Conservation (phyloP, 179 eudicot species). For the Gypsophila paniculata region DNA sequence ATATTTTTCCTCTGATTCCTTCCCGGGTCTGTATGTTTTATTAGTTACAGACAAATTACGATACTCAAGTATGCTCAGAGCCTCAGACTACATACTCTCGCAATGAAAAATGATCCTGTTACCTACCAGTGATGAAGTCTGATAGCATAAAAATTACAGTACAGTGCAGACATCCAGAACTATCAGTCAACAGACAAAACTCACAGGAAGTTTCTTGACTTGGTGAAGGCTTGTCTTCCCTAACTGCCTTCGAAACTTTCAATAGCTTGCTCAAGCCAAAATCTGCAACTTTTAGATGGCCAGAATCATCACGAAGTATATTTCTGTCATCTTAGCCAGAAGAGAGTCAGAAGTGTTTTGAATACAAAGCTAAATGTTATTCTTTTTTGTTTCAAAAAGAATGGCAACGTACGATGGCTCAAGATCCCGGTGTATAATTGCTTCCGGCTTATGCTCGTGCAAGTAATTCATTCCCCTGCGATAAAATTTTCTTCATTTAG, state of each 20-base stretch:
- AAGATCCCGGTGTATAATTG: slow-evolving; percentile 46
- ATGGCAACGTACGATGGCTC: slow-evolving; percentile 43
- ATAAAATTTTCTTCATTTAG: slow-evolving; percentile 14
- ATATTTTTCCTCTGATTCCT: neutral
- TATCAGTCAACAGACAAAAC: slow-evolving; percentile 16
- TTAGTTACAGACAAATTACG: neutral
- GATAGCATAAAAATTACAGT: neutral
- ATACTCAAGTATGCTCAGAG: neutral
- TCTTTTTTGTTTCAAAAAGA: neutral
- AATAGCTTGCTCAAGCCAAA: slow-evolving; percentile 42
- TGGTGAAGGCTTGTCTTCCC: slow-evolving; percentile 29
- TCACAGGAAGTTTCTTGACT: slow-evolving; percentile 38
- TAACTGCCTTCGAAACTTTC: slow-evolving; percentile 30
- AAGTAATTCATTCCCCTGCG: slow-evolving; percentile 50
- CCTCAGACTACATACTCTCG: neutral
- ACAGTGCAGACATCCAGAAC: slow-evolving; percentile 1
- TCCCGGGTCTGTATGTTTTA: neutral
- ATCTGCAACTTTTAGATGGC: slow-evolving; percentile 48
- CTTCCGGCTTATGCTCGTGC: slow-evolving; percentile 41
- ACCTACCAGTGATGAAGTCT: neutral
- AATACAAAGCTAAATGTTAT: neutral
- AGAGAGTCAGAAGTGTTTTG: slow-evolving; percentile 18
- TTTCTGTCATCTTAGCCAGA: slow-evolving; percentile 38
- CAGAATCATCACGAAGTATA: slow-evolving; percentile 44
- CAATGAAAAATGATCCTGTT: neutral